Base-by-base conservation (phyloP, 257 asterid genomes). In the Gentiana dahurica region DNA sequence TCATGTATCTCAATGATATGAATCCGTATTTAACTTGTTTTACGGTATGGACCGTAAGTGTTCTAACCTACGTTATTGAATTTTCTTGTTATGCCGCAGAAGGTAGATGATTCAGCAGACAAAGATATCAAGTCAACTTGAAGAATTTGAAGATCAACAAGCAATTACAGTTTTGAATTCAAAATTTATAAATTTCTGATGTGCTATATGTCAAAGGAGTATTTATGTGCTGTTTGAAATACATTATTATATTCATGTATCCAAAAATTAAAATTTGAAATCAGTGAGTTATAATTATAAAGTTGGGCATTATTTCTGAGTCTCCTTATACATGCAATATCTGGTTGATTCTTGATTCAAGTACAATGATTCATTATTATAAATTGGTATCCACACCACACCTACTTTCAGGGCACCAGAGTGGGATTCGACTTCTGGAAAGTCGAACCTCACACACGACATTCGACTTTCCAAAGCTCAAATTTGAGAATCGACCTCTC, bases 111-210 rank as follows among this genome's bases (percentile, higher is more conserved):
- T 36, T 53, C 65, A 62, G 43, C 81, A 44, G 38, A 68, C 52
- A 55, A 74, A 51, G 79, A 59, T 12, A 66, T 65, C 59, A 70
- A 80, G 59, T 62, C 67, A 49, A 54, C 71, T 34, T 80, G 67
- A 76, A 66, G 60, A 36, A 58, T 45, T 58, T 55, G 8, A 32
- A 38, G 8, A 8, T 13, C 2, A 35, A 45, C 0, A 36, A 39
- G 24, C 24, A 24, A 24, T 24, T 24, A 24, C 46, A 41, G 46
- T 4, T 10, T 24, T 41, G 46, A 41, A 41, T 7, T 41, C 46
- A 1, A 41, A 41, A 12, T 13, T 60, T 60, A 15, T 36, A 12
- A 33, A 56, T 56, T 55, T 59, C 44, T 51, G 11, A 11, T 24
- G 8, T 13, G 51, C 60, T 49, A 63, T 55, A 59, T 33, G 39